Base-by-base conservation (phyloP, 2,329 filamentous ascomycete species). In the Pleomassaria siparia region DNA sequence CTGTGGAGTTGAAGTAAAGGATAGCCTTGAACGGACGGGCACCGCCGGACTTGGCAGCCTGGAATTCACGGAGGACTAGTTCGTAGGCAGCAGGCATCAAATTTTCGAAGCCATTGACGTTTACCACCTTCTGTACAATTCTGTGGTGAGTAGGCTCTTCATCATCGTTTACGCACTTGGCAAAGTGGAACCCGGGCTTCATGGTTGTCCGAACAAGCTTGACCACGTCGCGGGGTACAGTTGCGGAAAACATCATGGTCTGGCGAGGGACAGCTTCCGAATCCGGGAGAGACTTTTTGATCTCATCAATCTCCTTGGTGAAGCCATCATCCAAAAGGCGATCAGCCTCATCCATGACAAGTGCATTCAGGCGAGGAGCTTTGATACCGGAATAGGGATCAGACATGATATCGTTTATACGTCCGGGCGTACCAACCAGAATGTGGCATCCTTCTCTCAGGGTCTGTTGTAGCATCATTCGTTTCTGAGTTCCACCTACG, bases 201-300 rank as follows among this genome's bases (percentile, higher is more conserved):
- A 97, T 86, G 57, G 89, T 90, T 56, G 76, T 73, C 50, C 86
- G 82, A 32, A 95, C 92, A 40, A 97, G 81, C 35, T 80, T 74
- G 57, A 96, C 85, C 36, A 99, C 92, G 53, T 91, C 83, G 49
- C 81, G 80, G 37, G 92, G 90, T 25, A 99, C 88, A 10, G 94
- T 99, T 36, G 94, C 94, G 12, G 92, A 97, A 71, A 95, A 96
- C 72, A 99, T 86, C 62, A 99, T 83, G 6, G 91, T 96, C 71
- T 99, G 94, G 41, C 92, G 85, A 44, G 87, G 79, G 50, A 86
- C 82, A 43, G 84, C 71, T 0, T 69, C 60, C 6, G 80, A 79
- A 39, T 80, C 73, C 2, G 92, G 92, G 9, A 96, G 63, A 28
- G 70, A 55, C 11, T 59, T 59, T 60, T 73, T 73, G 59, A 80